Evolutionary conservation across 2,329 filamentous ascomycete genomes (phyloP).

Genomic region (Paecilomyces formosus): DNA sequence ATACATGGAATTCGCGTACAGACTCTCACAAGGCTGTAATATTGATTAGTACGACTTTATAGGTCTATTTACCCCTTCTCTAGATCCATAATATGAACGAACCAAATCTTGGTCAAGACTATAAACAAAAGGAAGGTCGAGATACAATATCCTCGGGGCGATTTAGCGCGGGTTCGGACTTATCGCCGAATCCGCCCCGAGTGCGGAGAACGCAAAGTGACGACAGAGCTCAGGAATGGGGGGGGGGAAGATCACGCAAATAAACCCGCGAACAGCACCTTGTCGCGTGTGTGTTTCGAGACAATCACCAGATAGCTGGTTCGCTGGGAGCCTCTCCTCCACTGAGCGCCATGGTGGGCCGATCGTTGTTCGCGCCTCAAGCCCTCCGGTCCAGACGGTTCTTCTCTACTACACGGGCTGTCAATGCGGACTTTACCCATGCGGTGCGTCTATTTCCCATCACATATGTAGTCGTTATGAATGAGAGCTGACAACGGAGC

Average conservation of each 20-base stretch:
- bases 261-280: not conserved
- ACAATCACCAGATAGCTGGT: not conserved
- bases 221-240: not conserved
- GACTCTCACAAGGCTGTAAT: too few relatives aligned
- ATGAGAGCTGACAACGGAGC: not conserved
- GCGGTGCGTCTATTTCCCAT: slow-evolving; percentile 33
- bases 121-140: not conserved
- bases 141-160: not conserved
- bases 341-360: slow-evolving; percentile 9
- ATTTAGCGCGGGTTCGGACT: not conserved
- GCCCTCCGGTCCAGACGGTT: slow-evolving; percentile 11
- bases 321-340: not conserved
- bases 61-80: too few relatives aligned
- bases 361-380: slow-evolving; percentile 4
- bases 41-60: too few relatives aligned
- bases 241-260: not conserved
- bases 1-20: too few relatives aligned
- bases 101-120: too few relatives aligned
- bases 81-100: not conserved
- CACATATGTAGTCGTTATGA: not conserved
- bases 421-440: slow-evolving; percentile 55
- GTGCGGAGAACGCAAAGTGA: not conserved
- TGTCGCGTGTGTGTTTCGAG: not conserved
- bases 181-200: not conserved
- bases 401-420: slow-evolving; percentile 38